These are phyloP conservation scores for Diaporthe helianthi DNA, from an alignment of 2,329 filamentous ascomycete species.

Conservation along the genomic window DNA sequence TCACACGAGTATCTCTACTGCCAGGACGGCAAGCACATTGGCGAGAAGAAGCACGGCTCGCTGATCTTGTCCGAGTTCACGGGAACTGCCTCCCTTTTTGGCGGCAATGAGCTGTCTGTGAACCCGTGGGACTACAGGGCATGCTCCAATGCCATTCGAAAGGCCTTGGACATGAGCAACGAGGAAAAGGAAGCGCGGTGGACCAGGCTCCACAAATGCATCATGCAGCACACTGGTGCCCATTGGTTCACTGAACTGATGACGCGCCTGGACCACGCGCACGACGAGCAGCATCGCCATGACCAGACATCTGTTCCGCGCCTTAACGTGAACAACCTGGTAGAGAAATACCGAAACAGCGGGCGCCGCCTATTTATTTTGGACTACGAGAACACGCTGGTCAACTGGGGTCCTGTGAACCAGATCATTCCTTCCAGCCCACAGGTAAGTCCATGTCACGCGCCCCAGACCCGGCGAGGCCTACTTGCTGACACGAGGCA, in stretches of 20 bases:
- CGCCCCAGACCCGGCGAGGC: background rate
- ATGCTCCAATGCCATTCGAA: slow-evolving; percentile 84
- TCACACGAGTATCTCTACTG: slow-evolving; percentile 94
- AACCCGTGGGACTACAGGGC: slow-evolving; percentile 96
- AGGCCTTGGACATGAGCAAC: slow-evolving; percentile 79
- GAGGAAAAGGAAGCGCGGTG: slow-evolving; percentile 79
- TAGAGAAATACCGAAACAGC: slow-evolving; percentile 70
- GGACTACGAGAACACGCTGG: slow-evolving; percentile 92
- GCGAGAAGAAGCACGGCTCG: slow-evolving; percentile 81
- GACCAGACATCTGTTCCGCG: slow-evolving; percentile 88
- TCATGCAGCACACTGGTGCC: slow-evolving; percentile 81
- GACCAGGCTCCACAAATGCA: slow-evolving; percentile 73
- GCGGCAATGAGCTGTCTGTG: slow-evolving; percentile 79
- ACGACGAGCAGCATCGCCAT: slow-evolving; percentile 83
- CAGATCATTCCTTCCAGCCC: slow-evolving; percentile 87
- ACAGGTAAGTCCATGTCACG: slow-evolving; percentile 50
- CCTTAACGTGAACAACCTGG: slow-evolving; percentile 72
- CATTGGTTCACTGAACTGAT: slow-evolving; percentile 86
- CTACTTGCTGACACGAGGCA: slow-evolving; percentile 22
- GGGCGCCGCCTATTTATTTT: slow-evolving; percentile 82
- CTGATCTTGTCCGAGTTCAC: slow-evolving; percentile 96
- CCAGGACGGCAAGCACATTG: slow-evolving; percentile 78
- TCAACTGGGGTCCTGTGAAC: slow-evolving; percentile 83
- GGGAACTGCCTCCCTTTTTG: slow-evolving; percentile 86
- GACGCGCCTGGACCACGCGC: slow-evolving; percentile 73